phyloP scores from a whole-genome alignment of 1,139 yeast species.

The Pichia sp. region DNA sequence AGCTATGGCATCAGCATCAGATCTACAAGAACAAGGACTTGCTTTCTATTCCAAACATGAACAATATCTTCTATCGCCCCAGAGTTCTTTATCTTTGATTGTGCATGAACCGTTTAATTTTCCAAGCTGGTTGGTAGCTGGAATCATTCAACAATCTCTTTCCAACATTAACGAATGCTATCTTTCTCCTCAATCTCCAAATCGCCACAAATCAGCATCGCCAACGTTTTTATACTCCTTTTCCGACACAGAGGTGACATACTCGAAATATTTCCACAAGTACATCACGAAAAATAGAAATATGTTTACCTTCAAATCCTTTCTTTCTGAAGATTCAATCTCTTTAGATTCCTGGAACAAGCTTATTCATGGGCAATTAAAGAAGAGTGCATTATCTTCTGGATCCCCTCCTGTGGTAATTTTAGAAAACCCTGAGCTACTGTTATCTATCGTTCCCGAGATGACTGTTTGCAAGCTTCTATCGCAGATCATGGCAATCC shows the following conservation, averaged over 20 bases:
- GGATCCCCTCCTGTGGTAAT: slow-evolving; percentile 15
- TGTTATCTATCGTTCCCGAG: slow-evolving; percentile 41
- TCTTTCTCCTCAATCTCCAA: slow-evolving; percentile 27
- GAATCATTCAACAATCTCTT: slow-evolving; percentile 44
- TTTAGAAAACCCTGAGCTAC: slow-evolving; percentile 42
- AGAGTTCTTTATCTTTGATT: slow-evolving; percentile 41
- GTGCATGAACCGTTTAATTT: slow-evolving; percentile 60
- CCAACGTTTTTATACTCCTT: slow-evolving; percentile 9
- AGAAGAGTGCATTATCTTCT: no score
- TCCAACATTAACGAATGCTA: slow-evolving; percentile 31
- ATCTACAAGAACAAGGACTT: slow-evolving; percentile 11
- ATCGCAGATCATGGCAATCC: slow-evolving; percentile 36
- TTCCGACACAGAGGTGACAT: slow-evolving; percentile 5
- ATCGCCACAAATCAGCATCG: slow-evolving; percentile 14
- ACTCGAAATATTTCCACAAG: slow-evolving; percentile 10
- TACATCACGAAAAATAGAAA: slow-evolving; percentile 9
- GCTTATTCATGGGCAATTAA: background rate
- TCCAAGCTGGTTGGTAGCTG: slow-evolving; percentile 60
- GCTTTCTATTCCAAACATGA: slow-evolving; percentile 51
- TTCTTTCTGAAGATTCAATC: slow-evolving; percentile 1
- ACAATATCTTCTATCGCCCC: slow-evolving; percentile 31
- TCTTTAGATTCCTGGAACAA: slow-evolving; percentile 3
- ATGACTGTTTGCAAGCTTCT: slow-evolving; percentile 37
- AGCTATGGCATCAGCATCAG: slow-evolving; percentile 13
- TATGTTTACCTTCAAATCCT: slow-evolving; percentile 9